phyloP scores from a whole-genome alignment of 345 rosid species.

The Euclidium syriacum region DNA sequence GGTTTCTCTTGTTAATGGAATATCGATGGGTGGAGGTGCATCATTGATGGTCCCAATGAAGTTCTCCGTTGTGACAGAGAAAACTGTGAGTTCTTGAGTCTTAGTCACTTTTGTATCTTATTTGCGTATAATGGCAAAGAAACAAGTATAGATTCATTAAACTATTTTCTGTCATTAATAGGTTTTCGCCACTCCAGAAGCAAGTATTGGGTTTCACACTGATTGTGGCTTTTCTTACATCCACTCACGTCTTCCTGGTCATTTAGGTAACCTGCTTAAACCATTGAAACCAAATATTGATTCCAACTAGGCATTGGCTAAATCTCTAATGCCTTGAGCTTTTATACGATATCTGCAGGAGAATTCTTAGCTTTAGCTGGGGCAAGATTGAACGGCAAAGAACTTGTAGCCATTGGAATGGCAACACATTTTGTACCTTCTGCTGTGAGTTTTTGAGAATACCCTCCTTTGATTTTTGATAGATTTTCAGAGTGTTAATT shows the following conservation, averaged over 20 bases:
- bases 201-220: constrained; percentile 87
- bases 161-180: constrained; percentile 15
- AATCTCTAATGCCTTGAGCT: constrained; percentile 8
- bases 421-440: constrained; percentile 93
- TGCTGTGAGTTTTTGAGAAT: constrained; percentile 41
- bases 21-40: constrained; percentile 98
- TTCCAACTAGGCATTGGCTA: neutral
- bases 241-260: constrained; percentile 78
- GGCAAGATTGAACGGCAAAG: constrained; percentile 77
- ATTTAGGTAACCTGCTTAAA: constrained; percentile 58
- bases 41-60: constrained; percentile 90
- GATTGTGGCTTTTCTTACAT: constrained; percentile 90
- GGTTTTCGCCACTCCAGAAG: constrained; percentile 96
- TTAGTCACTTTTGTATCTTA: neutral
- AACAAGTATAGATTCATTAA: constrained; percentile 3
- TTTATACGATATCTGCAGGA: constrained; percentile 39
- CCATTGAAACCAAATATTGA: neutral
- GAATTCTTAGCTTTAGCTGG: constrained; percentile 91
- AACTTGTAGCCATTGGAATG: constrained; percentile 65
- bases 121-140: neutral
- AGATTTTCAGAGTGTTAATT: neutral
- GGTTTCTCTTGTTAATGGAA: constrained; percentile 88
- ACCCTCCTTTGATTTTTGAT: neutral
- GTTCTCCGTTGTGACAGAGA: constrained; percentile 89
- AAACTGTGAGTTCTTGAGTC: constrained; percentile 54